phyloP scores from a whole-genome alignment of 2,329 filamentous ascomycete genomes.

The Pseudopyrenochaeta lycopersici region DNA sequence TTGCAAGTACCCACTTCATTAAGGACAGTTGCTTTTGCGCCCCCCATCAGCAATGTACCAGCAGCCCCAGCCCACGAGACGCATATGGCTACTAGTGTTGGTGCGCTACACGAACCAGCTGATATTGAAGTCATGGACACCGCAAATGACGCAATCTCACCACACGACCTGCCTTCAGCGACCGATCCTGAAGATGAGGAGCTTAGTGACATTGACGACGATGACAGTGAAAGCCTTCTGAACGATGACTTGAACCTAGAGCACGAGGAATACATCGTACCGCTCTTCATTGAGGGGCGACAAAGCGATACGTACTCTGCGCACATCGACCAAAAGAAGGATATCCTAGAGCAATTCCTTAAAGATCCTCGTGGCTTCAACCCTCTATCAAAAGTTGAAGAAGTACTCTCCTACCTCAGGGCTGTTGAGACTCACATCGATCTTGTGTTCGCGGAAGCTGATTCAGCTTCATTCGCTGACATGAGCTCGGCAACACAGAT shows the following conservation, averaged over 20 bases:
- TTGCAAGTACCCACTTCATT: conserved; percentile 37
- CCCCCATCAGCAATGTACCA: conserved; percentile 19
- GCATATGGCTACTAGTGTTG: background rate
- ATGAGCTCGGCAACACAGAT: conserved; percentile 21
- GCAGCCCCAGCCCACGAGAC: conserved; percentile 5
- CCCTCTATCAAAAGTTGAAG: conserved; percentile 24
- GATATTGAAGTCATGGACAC: conserved; percentile 8
- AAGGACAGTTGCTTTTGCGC: conserved; percentile 33
- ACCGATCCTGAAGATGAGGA: conserved; percentile 22
- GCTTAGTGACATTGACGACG: conserved; percentile 29
- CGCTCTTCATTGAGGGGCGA: conserved; percentile 42
- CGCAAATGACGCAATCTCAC: conserved; percentile 1
- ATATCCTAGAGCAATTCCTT: conserved; percentile 27
- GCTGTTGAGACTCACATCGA: conserved; percentile 45
- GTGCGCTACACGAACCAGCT: conserved; percentile 3
- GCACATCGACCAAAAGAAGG: conserved; percentile 26
- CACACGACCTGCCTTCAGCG: background rate
- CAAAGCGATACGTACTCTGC: conserved; percentile 36
- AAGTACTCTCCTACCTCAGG: conserved; percentile 28
- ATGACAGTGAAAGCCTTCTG: conserved; percentile 29
- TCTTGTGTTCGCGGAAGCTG: conserved; percentile 36
- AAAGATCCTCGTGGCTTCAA: conserved; percentile 17
- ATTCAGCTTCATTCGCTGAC: conserved; percentile 10
- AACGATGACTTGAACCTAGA: conserved; percentile 42
- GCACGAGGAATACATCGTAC: conserved; percentile 42